Conservation (phyloP, 2,329 filamentous ascomycete genomes). For the Grosmannia penicillata region DNA sequence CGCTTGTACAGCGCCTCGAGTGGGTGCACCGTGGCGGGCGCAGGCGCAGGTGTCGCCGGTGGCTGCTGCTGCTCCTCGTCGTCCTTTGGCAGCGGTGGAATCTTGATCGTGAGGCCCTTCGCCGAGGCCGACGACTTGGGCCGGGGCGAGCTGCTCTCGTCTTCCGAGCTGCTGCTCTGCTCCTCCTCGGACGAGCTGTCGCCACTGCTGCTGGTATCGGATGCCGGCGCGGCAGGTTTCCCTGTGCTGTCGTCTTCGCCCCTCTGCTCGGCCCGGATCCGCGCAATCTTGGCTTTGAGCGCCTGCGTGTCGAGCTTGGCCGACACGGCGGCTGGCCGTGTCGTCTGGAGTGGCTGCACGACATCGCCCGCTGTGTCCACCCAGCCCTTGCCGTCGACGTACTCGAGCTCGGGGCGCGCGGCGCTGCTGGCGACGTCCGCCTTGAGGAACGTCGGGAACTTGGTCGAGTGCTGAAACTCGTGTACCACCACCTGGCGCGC, state of each 20-base stretch:
- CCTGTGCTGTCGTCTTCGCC: neutral
- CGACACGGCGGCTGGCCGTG: conserved; percentile 13
- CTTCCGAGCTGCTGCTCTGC: neutral
- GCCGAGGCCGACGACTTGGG: conserved; percentile 36
- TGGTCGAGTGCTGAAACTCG: conserved; percentile 76
- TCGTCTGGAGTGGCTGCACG: conserved; percentile 40
- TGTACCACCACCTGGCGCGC: conserved; percentile 54
- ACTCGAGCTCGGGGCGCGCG: conserved; percentile 34
- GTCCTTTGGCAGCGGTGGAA: conserved; percentile 21
- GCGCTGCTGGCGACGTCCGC: conserved; percentile 26
- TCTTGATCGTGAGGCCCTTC: conserved; percentile 38
- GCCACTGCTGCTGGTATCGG: conserved; percentile 13
- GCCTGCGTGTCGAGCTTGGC: neutral
- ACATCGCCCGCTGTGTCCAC: conserved; percentile 64
- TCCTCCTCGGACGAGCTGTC: conserved; percentile 12
- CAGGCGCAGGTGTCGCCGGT: conserved; percentile 26
- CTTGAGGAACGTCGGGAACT: conserved; percentile 71
- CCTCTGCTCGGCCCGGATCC: neutral
- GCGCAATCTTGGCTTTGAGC: neutral
- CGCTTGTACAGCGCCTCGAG: conserved; percentile 88
- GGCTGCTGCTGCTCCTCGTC: conserved; percentile 13
- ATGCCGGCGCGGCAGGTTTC: no score
- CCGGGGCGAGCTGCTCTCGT: conserved; percentile 10
- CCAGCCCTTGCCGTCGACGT: conserved; percentile 79
- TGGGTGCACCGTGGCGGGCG: conserved; percentile 52